phyloP scores from a whole-genome alignment of 192 early-diverging fungal genomes.

The Gaertneriomyces sp. region DNA sequence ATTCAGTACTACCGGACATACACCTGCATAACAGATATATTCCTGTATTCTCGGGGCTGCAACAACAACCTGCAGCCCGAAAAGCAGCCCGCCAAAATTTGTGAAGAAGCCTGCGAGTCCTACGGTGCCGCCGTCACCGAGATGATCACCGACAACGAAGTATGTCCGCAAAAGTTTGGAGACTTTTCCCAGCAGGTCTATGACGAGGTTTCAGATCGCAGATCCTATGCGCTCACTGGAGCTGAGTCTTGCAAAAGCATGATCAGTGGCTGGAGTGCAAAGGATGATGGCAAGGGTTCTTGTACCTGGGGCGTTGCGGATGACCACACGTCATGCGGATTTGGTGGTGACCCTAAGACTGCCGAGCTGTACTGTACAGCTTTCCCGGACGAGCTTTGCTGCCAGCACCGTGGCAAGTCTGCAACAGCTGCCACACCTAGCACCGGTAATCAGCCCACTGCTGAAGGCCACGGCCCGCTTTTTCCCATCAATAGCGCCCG shows the following conservation, averaged over 20 bases:
- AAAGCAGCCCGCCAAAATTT: slow-evolving; percentile 10
- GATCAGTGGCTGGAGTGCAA: slow-evolving; percentile 5
- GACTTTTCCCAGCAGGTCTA: not conserved
- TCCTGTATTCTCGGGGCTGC: slow-evolving; percentile 37
- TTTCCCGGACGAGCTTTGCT: slow-evolving; percentile 24
- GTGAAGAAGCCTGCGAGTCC: slow-evolving; percentile 31
- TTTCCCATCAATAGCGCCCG: not conserved
- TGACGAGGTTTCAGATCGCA: slow-evolving; percentile 18
- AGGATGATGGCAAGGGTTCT: not conserved
- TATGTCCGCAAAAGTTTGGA: slow-evolving; percentile 29
- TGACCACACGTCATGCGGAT: slow-evolving; percentile 34
- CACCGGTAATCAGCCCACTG: not conserved
- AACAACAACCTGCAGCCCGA: slow-evolving; percentile 27
- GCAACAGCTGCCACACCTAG: not conserved
- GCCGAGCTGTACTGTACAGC: slow-evolving; percentile 35
- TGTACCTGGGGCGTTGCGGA: slow-evolving; percentile 28
- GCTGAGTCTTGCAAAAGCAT: slow-evolving; percentile 17
- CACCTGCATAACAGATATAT: slow-evolving; percentile 47
- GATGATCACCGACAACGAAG: slow-evolving; percentile 24
- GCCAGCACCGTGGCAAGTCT: slow-evolving; percentile 6
- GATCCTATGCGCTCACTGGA: slow-evolving; percentile 21
- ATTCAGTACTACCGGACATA: slow-evolving; percentile 49
- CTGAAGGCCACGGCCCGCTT: not conserved
- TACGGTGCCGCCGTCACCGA: slow-evolving; percentile 34
- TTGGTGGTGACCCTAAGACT: slow-evolving; percentile 30